Evolutionary conservation across 768 basidiomycete species (phyloP), one percentile per base, ranked within the genome.

Genomic region (Tylopilus plumbeoviolaceoides): DNA sequence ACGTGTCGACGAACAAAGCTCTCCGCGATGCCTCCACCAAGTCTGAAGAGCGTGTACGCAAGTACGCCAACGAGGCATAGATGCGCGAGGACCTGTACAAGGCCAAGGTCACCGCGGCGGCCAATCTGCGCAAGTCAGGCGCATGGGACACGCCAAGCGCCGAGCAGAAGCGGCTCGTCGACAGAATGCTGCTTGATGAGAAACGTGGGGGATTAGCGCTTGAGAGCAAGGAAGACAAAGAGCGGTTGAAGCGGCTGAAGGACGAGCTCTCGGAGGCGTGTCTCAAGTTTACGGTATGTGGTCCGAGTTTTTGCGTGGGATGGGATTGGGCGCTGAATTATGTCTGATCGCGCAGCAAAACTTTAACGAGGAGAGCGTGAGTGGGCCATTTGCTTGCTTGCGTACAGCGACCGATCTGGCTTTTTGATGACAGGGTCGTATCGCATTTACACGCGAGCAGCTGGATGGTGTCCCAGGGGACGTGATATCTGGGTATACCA

Each of bases 291-390:
- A 82, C 77, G 66, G 88, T 89, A 61, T 10, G 51, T 30, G 28
- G 10, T 7, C 23, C 10, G 28, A 2, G 28, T 10, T 7, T 30
- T 39, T 39, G 38, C 5, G 18, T 39, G 18, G 10, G n/a, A 33
- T 33, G 8, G 10, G 8, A 23, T 23, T 23, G 23, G 38, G 8
- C 38, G 38, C 11, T 49, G 31, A 50, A 43, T 40, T 12, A 3
- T 18, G 25, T n/a, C 9, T 43, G 23, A 41, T 56, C 42, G 50
- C 39, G 10, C 52, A 89, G 85, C 90, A 88, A 84, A 90, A 91
- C 72, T 91, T 87, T 72, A 92, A 92, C 60, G 91, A 95, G 68
- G 91, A 94, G 64, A 84, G 85, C 40, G 89, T 88, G 58, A 46
- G 75, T 59, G 17, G 12, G 8, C 7, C 10, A 14, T 7, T 27